Base-by-base conservation (phyloP, 192 early-diverging fungal species). In the Coemansia asiatica region DNA sequence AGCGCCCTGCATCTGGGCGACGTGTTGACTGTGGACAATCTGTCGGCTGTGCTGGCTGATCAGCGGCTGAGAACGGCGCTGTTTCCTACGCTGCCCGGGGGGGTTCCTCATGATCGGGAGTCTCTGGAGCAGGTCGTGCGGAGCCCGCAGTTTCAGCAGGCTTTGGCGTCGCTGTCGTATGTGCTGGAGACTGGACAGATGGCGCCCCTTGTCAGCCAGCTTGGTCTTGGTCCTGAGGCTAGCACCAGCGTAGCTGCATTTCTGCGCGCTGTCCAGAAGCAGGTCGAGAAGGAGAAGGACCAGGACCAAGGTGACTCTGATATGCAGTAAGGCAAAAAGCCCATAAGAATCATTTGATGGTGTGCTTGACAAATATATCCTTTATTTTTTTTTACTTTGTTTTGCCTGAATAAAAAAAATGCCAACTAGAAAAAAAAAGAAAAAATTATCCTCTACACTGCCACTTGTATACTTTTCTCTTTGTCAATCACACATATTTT, bases 111-210 rank as follows among this genome's bases (percentile, higher is more conserved):
- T 4, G 56, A 59, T 13, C 25, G 47, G 6, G 72, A 56, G 54
- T 15, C 66, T 4, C 56, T 84, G 23, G 74, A 76, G 21, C 40
- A 67, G 49, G 60, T 79, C 12, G 57, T 84, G 3, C 38, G 69
- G 15, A 76, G 76, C 69, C 71, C 82, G 50, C 82, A 79, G 74
- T 84, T 84, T 69, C 74, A 67, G 48, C 82, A 84, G 66, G 67
- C 76, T n/a, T 63, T 84, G 31, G 61, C 53, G 2, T 69, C 76
- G 15, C 64, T 84, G 49, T 68, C 71, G 49, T 72, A 76, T 23
- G 63, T 71, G 61, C 66, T 84, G 16, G 76, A 76, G 61, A 59
- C 74, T 1, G 82, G 82, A 6, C 82, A 84, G 63, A 63, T 84
- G 38, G 77, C 68, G 22, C 71, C 76, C 4, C 69, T 84, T 50